phyloP scores from a whole-genome alignment of 2,329 filamentous ascomycete genomes.

The Calycina herbarum region DNA sequence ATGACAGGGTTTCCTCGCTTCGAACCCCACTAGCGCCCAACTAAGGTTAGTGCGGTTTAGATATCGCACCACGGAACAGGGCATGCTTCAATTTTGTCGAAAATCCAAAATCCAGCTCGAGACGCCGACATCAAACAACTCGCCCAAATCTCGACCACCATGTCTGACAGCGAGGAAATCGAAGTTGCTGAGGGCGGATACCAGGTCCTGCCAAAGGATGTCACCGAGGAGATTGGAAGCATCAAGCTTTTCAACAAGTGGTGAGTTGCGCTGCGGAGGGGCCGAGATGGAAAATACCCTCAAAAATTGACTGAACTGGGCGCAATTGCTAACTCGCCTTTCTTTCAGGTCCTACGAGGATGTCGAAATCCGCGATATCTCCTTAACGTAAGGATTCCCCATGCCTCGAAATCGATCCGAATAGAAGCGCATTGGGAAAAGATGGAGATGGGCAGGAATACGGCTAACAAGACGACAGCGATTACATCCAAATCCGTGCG shows the following conservation, averaged over 20 bases:
- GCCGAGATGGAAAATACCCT: conserved; percentile 5
- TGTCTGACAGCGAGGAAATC: conserved; percentile 18
- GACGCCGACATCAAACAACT: conserved; percentile 7
- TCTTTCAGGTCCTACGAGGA: conserved; percentile 99
- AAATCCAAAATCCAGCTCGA: conserved; percentile 8
- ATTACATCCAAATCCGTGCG: conserved; percentile 99
- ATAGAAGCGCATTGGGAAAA: conserved; percentile 3
- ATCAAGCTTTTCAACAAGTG: conserved; percentile 99
- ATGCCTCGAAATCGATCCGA: conserved; percentile 26
- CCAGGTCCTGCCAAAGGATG: conserved; percentile 83
- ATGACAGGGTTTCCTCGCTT: conserved; percentile 6
- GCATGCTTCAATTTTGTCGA: conserved; percentile 11
- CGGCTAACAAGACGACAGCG: conserved; percentile 58
- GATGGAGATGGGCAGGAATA: conserved; percentile 7
- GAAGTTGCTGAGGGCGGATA: conserved; percentile 13
- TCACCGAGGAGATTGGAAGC: conserved; percentile 83
- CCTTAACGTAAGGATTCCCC: conserved; percentile 83
- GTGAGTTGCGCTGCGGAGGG: conserved; percentile 35
- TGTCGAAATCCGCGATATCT: conserved; percentile 99
- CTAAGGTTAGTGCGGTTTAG: not conserved
- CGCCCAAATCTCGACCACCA: conserved; percentile 12
- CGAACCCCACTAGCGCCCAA: conserved; percentile 8
- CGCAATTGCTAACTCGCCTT: conserved; percentile 14
- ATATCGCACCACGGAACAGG: conserved; percentile 9
- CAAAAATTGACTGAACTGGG: not conserved